phyloP scores from a whole-genome alignment of 148 eudicot species.

The Fallopia convolvulus region DNA sequence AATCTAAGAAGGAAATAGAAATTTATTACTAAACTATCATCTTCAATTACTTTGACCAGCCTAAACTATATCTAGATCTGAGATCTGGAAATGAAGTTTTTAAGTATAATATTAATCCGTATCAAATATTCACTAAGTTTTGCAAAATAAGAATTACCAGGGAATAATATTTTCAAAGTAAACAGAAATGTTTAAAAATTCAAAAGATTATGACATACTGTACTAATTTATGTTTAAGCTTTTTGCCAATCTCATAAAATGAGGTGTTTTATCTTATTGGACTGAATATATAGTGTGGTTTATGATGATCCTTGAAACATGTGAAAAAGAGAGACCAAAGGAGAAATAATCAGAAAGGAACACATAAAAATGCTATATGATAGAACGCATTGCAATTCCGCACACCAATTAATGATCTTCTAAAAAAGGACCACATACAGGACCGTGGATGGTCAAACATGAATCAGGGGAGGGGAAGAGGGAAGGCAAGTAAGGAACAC shows the following conservation, averaged over 20 bases:
- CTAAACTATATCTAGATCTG: no score
- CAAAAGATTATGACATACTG: no score
- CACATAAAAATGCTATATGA: not conserved
- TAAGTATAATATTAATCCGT: no score
- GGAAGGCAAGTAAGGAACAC: no score
- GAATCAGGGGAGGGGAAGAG: no score
- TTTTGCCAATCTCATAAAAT: not conserved
- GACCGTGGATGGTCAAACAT: no score
- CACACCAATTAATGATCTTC: no score
- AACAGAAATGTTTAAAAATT: no score
- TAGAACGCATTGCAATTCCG: no score
- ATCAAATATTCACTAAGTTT: not conserved
- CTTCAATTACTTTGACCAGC: no score
- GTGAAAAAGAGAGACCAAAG: not conserved
- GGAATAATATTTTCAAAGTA: not conserved
- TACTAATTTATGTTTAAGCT: no score
- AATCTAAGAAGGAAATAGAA: not conserved
- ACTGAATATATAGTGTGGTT: not conserved
- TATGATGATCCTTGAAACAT: not conserved
- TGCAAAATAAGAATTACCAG: not conserved
- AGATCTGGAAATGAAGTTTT: no score
- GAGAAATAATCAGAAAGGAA: not conserved
- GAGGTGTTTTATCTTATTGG: not conserved
- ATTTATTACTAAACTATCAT: not conserved
- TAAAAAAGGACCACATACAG: not conserved